These are phyloP conservation scores for Thelephora terrestris DNA, from an alignment of 1,284 basidiomycete genomes.

Conservation along the genomic window DNA sequence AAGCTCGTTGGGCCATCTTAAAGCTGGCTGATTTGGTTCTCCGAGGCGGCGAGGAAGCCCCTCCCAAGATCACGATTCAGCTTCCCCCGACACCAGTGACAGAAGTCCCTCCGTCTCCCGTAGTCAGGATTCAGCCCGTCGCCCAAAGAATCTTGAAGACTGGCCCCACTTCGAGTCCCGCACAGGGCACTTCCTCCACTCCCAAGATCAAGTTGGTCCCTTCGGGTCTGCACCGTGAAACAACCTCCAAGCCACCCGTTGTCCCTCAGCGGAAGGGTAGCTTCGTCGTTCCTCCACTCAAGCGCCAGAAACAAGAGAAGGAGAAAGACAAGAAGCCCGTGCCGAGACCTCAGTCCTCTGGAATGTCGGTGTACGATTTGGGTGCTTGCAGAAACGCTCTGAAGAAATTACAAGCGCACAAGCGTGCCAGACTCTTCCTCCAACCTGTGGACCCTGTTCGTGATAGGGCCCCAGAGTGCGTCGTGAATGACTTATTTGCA, in stretches of 20 bases:
- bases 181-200: conserved; percentile 31
- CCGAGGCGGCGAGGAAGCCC: conserved; percentile 69
- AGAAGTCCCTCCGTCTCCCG: conserved; percentile 41
- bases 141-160: conserved; percentile 31
- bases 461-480: conserved; percentile 76
- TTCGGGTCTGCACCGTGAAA: conserved; percentile 19
- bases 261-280: conserved; percentile 7
- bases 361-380: conserved; percentile 76
- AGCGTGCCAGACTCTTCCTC: conserved; percentile 65
- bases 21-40: conserved; percentile 91
- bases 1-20: conserved; percentile 85
- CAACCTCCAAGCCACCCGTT: conserved; percentile 16
- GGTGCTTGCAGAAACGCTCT: conserved; percentile 74
- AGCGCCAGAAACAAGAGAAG: conserved; percentile 20
- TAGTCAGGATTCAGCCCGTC: conserved; percentile 39
- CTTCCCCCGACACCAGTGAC: conserved; percentile 68
- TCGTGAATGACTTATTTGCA: conserved; percentile 7
- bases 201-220: conserved; percentile 48
- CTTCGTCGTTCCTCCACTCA: conserved; percentile 14
- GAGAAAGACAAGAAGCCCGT: conserved; percentile 29
- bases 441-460: conserved; percentile 88
- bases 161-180: conserved; percentile 32
- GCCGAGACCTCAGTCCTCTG: conserved; percentile 68
- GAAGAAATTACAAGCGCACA: conserved; percentile 71
- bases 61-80: conserved; percentile 83